Conservation (phyloP, 2,329 filamentous ascomycete species). For the Paraconiothyrium sp. region DNA sequence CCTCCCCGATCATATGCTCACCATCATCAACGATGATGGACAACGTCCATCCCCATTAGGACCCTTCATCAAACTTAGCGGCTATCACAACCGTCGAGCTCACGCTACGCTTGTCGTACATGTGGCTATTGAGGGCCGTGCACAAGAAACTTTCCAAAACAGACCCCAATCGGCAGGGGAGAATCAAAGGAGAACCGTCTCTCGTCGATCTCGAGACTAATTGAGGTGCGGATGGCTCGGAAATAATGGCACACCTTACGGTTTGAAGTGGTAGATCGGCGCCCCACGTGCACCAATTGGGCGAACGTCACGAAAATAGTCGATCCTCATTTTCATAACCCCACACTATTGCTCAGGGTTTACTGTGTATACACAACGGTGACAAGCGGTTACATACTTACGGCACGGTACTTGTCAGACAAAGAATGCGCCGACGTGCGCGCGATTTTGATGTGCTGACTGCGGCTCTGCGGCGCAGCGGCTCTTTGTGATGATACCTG, state of each 20-base stretch:
- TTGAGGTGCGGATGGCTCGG: neutral
- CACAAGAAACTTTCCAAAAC: neutral
- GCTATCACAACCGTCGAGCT: neutral
- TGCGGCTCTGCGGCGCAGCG: neutral
- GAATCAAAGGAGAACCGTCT: neutral
- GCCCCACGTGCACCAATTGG: slow-evolving; percentile 6
- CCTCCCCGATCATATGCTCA: neutral
- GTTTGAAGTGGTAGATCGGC: slow-evolving; percentile 5
- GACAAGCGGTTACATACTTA: neutral
- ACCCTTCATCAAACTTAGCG: slow-evolving; percentile 10
- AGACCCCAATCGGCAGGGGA: neutral
- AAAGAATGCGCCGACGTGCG: neutral
- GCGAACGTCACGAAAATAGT: neutral
- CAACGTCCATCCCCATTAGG: neutral
- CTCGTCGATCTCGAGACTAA: neutral
- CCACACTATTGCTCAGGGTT: slow-evolving; percentile 1
- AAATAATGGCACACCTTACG: neutral
- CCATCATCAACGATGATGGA: neutral
- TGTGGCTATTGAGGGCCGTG: neutral
- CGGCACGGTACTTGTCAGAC: neutral
- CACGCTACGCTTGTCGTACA: neutral
- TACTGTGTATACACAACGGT: neutral
- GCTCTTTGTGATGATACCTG: neutral
- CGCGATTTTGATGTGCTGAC: neutral
- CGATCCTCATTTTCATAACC: slow-evolving; percentile 9